Evolutionary conservation across 176 grass and related monocot species (phyloP).

Genomic region (Eleusine indica): DNA sequence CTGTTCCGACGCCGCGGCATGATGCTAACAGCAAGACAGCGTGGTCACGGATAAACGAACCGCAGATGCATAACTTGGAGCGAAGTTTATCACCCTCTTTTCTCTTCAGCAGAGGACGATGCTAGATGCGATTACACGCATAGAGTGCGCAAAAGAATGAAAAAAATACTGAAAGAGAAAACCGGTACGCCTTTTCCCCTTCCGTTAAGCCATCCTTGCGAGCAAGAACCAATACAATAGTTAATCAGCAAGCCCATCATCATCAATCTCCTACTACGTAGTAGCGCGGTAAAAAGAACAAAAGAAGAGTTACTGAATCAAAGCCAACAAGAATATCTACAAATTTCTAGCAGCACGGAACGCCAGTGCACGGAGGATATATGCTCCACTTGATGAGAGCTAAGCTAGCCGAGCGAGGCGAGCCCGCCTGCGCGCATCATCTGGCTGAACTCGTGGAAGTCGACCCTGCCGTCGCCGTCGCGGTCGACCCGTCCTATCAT

Average conservation of each 20-base stretch:
- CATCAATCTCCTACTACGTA: background rate
- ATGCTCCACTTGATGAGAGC: too few relatives aligned
- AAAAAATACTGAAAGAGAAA: background rate
- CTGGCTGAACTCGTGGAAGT: conserved; percentile 74
- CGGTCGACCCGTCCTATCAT: conserved; percentile 76
- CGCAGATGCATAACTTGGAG: background rate
- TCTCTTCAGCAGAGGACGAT: background rate
- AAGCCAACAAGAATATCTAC: conserved; percentile 38
- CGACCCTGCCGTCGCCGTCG: conserved; percentile 79
- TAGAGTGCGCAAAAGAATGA: too few relatives aligned
- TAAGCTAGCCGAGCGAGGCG: conserved; percentile 47
- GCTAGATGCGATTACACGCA: background rate
- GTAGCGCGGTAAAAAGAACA: conserved; percentile 33
- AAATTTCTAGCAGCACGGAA: conserved; percentile 5
- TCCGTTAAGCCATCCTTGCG: background rate
- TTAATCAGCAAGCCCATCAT: conserved; percentile 42
- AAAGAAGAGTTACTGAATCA: background rate
- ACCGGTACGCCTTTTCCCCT: conserved; percentile 25
- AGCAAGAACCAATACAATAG: conserved; percentile 20
- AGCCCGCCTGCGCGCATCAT: conserved; percentile 81
- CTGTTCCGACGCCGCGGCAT: background rate
- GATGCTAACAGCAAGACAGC: background rate
- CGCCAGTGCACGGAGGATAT: background rate
- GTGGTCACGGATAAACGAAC: background rate
- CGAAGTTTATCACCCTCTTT: background rate